Evolutionary conservation across 2,329 filamentous ascomycete species (phyloP), one percentile per base, ranked within the genome.

Genomic region (Davidsoniella eucalypti): DNA sequence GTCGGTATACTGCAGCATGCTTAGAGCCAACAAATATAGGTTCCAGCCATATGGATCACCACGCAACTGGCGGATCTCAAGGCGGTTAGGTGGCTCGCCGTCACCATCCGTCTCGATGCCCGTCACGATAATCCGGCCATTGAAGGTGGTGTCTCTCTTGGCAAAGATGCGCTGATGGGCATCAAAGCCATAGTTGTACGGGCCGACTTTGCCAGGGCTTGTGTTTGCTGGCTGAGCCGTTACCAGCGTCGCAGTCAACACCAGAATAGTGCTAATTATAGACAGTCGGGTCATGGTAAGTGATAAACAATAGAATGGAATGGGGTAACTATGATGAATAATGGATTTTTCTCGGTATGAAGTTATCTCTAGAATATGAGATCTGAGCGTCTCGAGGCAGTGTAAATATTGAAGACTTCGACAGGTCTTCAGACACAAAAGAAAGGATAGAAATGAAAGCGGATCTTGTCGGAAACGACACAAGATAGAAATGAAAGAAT

Each of bases 21-120:
- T 76, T 57, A 92, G 70, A 10, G 81, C 82, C 45, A 90, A 72
- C 23, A 93, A 68, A 62, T 82, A 93, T 52, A 93, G 64, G 60
- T 84, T 86, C 78, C 81, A 87, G 59, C 75, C 72, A 58, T 85
- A 77, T 7, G 71, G 61, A 52, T 84, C 73, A 49, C 72, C 65
- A 55, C 76, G 68, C 57, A 93, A 68, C 38, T 82, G 67, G 43
- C 80, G 71, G 55, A 93, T 75, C 59, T 92, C 84, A 46, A 71
- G 69, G 55, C 86, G 75, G 37, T 67, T 51, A 10, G 67, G 70
- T 7, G 68, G 55, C 14, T 64, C 64, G 40, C 63, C 66, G 54
- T 70, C 65, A 23, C 55, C 56, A 44, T 63, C 56, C 5, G 61
- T 56, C 9, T 26, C 16, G 36, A 53, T 53, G 6, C 51, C 47